These are phyloP conservation scores for Protomyces lactucae-debilis DNA, from an alignment of 1,139 yeast species.

Conservation along the genomic window DNA sequence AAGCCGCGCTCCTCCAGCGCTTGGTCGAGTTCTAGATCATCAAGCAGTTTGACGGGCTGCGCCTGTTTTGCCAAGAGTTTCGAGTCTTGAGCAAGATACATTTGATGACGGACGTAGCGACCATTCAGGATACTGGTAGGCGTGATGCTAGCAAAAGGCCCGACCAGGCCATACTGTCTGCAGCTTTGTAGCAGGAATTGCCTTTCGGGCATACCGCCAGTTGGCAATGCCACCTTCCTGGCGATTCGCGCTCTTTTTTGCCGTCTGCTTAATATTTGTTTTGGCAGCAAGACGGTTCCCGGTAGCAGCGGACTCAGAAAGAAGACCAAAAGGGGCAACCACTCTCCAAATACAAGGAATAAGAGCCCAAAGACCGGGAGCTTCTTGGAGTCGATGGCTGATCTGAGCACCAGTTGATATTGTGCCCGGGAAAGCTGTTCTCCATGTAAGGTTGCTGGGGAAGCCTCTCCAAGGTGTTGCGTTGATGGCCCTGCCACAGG, in stretches of 20 bases:
- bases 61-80: not conserved
- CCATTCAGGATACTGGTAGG: not conserved
- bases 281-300: slow-evolving; percentile 15
- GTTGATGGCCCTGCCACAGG: slow-evolving; percentile 1
- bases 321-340: slow-evolving; percentile 23
- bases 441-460: not conserved
- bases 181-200: not conserved
- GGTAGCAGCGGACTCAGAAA: slow-evolving; percentile 17
- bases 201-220: slow-evolving; percentile 10
- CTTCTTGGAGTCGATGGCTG: slow-evolving; percentile 14
- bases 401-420: slow-evolving; percentile 13
- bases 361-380: slow-evolving; percentile 15
- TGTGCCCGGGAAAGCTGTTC: slow-evolving; percentile 7
- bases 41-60: not conserved
- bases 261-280: slow-evolving; percentile 2
- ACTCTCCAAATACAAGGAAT: slow-evolving; percentile 16
- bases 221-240: not conserved
- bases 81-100: slow-evolving; percentile 5
- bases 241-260: not conserved
- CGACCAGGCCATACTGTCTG: slow-evolving; percentile 7
- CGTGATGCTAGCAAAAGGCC: slow-evolving; percentile 3
- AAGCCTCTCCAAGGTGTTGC: not conserved
- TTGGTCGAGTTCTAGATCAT: slow-evolving; percentile 1
- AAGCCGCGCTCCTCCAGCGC: slow-evolving; percentile 20
- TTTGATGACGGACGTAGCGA: slow-evolving; percentile 1